Percentiles rank a stretch among this genome's conserved stretches.
These are phyloP conservation scores for Chytriomyces sp. DNA, from an alignment of 192 early-diverging fungal species.

Conservation along the genomic window DNA sequence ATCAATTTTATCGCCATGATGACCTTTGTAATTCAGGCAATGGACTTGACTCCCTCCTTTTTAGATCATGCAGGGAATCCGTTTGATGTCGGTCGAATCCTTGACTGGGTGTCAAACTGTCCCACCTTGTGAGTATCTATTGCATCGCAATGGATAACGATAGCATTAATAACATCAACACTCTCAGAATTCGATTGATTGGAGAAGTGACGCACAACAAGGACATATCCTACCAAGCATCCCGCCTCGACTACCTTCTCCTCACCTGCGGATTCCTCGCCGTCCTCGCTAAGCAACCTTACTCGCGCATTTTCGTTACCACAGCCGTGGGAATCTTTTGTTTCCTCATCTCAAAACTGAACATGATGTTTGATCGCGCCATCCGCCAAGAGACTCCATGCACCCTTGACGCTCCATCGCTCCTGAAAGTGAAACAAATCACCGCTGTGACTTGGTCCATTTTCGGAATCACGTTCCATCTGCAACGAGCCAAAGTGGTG, in stretches of 20 bases:
- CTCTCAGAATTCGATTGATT: conserved; percentile 36
- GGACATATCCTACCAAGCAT: conserved; percentile 12
- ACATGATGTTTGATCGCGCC: conserved; percentile 33
- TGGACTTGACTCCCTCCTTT: conserved; percentile 25
- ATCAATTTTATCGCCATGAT: conserved; percentile 32
- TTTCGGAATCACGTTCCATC: conserved; percentile 18
- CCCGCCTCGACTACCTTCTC: conserved; percentile 35
- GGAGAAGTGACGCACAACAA: conserved; percentile 41
- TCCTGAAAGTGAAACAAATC: conserved; percentile 11
- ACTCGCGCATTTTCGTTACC: conserved; percentile 15
- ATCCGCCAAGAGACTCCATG: conserved; percentile 38
- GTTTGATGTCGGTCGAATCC: conserved; percentile 12
- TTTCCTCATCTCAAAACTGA: conserved; percentile 33
- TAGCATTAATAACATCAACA: background rate
- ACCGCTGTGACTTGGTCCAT: conserved; percentile 17
- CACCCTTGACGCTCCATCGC: conserved; percentile 22
- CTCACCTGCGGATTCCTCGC: conserved; percentile 40
- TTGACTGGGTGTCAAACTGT: conserved; percentile 32
- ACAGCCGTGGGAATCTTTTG: conserved; percentile 22
- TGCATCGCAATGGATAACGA: background rate
- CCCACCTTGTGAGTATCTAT: conserved; percentile 22
- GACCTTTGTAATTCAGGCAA: conserved; percentile 19
- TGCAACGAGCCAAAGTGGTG: conserved; percentile 30
- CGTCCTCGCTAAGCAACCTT: conserved; percentile 35
- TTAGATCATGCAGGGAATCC: conserved; percentile 23